phyloP scores from a whole-genome alignment of 495 filamentous ascomycete species.

The Terfezia claveryi region DNA sequence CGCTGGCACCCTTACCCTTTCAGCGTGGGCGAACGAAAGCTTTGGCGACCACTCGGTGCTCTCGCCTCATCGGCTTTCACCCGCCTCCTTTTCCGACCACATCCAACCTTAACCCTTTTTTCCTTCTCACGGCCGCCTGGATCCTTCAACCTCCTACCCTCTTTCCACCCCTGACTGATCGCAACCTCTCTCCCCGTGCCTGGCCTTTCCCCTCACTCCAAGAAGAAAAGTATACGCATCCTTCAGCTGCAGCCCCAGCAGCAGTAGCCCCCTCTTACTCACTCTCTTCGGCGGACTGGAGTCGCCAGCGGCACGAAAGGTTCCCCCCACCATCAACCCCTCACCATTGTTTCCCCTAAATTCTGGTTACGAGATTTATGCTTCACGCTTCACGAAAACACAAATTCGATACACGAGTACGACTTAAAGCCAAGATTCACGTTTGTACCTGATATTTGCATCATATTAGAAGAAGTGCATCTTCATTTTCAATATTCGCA shows the following conservation, averaged over 20 bases:
- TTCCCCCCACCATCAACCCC: neutral
- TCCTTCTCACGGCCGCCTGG: neutral
- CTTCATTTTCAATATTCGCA: neutral
- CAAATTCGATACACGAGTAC: too few species aligned
- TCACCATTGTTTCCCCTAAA: neutral
- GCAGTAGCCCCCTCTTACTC: neutral
- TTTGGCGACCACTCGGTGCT: neutral
- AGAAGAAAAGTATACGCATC: neutral
- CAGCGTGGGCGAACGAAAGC: too few species aligned
- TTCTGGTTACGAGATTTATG: neutral
- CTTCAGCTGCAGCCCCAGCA: neutral
- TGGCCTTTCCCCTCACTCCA: neutral
- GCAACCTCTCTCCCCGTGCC: neutral
- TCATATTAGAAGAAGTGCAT: neutral
- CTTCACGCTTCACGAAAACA: neutral
- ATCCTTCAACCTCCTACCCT: neutral
- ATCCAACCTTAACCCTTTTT: neutral
- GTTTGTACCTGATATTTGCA: neutral
- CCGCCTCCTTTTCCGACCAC: neutral
- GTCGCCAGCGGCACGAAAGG: neutral
- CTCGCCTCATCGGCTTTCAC: neutral
- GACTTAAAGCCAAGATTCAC: neutral
- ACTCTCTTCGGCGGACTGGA: neutral
- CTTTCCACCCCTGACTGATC: neutral
- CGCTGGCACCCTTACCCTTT: too few species aligned